Evolutionary conservation across 345 rosid genomes (phyloP).

Genomic region (Geranium brycei): DNA sequence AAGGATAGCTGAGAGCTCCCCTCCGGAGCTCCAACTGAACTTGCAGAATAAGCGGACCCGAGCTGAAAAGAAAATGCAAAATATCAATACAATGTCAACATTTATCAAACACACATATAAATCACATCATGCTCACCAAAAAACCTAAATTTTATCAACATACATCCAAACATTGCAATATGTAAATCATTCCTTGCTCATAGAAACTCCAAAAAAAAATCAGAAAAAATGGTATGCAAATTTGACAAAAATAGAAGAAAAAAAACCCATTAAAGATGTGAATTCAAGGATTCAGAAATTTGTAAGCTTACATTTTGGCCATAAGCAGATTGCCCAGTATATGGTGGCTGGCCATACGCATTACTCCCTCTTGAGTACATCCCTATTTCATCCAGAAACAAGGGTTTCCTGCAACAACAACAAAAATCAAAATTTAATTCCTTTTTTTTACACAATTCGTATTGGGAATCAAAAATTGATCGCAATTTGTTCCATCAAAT

Average conservation of each 20-base stretch:
- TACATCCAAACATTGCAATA: no score
- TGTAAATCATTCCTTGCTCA: no score
- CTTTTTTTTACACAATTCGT: not conserved
- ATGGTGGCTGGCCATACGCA: constrained; percentile 67
- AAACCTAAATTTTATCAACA: not conserved
- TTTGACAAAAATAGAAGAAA: not conserved
- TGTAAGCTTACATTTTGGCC: constrained; percentile 53
- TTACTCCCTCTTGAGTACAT: constrained; percentile 75
- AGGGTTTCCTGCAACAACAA: constrained; percentile 4
- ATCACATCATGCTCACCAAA: not conserved
- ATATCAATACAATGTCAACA: not conserved
- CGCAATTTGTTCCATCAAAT: not conserved
- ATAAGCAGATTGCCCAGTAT: constrained; percentile 68
- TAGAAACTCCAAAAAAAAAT: no score
- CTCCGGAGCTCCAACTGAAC: constrained; percentile 52
- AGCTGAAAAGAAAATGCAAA: constrained; percentile 24
- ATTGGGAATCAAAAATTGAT: not conserved
- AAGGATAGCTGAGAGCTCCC: constrained; percentile 51
- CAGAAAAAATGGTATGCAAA: not conserved
- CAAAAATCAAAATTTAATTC: not conserved
- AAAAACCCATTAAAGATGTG: not conserved
- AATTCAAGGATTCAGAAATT: not conserved
- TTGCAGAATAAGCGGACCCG: constrained; percentile 48
- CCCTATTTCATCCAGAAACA: constrained; percentile 10
- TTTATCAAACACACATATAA: not conserved